Base-by-base conservation (phyloP, 2,329 filamentous ascomycete species). In the Aspergillus pseudonomiae region DNA sequence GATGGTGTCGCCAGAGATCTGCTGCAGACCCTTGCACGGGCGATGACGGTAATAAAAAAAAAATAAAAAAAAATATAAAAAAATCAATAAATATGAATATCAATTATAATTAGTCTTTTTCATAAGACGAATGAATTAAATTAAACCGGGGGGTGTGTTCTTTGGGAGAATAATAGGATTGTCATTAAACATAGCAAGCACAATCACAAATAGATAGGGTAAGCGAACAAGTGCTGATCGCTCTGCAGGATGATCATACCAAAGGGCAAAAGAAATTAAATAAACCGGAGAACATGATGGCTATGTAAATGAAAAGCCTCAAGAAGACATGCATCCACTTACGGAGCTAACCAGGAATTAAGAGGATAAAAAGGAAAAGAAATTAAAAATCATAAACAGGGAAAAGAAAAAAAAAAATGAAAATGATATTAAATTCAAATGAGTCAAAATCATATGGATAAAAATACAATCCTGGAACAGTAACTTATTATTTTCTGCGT, bases 221-320 rank as follows among this genome's bases (percentile, higher is more conserved):
- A 62, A 62, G 60, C 60, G 60, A 62, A 36, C 28, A n/a, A 57
- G 45, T 50, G 54, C 54, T 24, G 60, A 58, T 62, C 60, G 45
- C 34, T 62, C 54, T 62, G 54, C 60, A 62, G 34, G 55, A 57
- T 57, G 54, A 62, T 62, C 60, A 56, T 56, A 45, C 60, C 34
- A 62, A 52, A 32, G 48, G 14, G 7, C 48, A 19, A 32, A n/a
- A 52, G 28, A 32, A 52, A 32, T 26, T n/a, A 52, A 32, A 32
- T 30, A 41, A 41, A 19, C 39, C 19, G 19, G 39, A n/a, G 14
- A 52, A 46, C 46, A 62, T 30, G 60, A 57, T 36, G 60, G 46
- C 60, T 57, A 62, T 56, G 55, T 62, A 52, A 32, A 24, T 32
- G 48, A 16, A 52, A 52, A 52, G 48, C 48, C 48, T 52, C 48